A percentile compares a stretch with the other conserved stretches of the same genome.
These are phyloP conservation scores for Xylariaceae sp. DNA, from an alignment of 2,329 filamentous ascomycete genomes.

Conservation along the genomic window DNA sequence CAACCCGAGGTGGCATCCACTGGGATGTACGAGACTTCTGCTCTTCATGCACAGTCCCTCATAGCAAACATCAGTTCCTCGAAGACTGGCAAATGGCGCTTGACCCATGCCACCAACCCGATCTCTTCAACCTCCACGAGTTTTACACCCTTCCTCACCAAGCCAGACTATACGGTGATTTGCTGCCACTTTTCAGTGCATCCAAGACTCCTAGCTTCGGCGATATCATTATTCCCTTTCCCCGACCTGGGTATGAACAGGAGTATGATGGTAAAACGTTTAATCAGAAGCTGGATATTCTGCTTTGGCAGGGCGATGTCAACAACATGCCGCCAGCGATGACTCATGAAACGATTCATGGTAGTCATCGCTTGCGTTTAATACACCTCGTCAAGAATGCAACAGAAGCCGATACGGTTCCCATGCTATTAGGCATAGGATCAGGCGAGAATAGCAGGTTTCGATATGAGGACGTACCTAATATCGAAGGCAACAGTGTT, in stretches of 20 bases:
- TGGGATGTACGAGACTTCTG: constrained; percentile 64
- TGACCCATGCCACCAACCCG: constrained; percentile 71
- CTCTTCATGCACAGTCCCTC: constrained; percentile 54
- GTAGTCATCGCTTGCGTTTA: constrained; percentile 65
- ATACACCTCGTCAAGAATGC: constrained; percentile 63
- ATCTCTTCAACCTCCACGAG: constrained; percentile 67
- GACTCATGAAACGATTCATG: constrained; percentile 52
- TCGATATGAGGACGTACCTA: constrained; percentile 50
- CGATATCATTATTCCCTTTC: constrained; percentile 70
- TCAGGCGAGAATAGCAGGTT: constrained; percentile 39
- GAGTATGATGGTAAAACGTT: constrained; percentile 47
- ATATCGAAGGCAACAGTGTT: constrained; percentile 48
- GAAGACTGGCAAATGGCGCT: constrained; percentile 59
- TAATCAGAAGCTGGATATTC: constrained; percentile 53
- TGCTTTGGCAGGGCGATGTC: constrained; percentile 73
- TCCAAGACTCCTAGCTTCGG: constrained; percentile 67
- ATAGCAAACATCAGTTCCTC: constrained; percentile 63
- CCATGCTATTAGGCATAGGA: constrained; percentile 51
- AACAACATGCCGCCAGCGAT: constrained; percentile 45
- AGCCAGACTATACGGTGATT: constrained; percentile 55
- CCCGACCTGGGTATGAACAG: constrained; percentile 43
- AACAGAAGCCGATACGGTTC: constrained; percentile 42
- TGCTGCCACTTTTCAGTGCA: constrained; percentile 71
- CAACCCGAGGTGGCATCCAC: constrained; percentile 50
- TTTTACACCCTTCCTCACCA: constrained; percentile 63